A percentile compares a stretch with the other conserved stretches of the same genome.
Conservation (phyloP, 169 alveolate species). For the Plasmodium coatneyi region DNA sequence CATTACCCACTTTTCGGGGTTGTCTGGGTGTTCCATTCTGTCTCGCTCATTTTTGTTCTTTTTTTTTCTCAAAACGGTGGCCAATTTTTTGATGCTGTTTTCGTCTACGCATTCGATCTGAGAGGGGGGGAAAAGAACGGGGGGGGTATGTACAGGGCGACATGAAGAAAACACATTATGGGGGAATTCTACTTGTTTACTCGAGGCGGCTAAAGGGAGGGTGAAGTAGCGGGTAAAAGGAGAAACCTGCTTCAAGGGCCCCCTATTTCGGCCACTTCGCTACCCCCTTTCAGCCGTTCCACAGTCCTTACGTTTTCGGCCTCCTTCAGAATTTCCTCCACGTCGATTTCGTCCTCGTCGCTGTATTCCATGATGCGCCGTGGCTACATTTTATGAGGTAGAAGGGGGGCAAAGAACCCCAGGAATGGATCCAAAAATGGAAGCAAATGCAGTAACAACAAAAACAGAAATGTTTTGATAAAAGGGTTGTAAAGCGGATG, state of each 20-base stretch:
- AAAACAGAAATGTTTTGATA: background rate
- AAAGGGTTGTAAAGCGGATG: background rate
- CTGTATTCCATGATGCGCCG: conserved; percentile 41
- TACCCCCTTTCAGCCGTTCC: background rate
- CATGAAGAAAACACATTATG: background rate
- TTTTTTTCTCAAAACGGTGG: conserved; percentile 49
- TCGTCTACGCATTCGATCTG: conserved; percentile 73
- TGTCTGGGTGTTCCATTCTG: conserved; percentile 72
- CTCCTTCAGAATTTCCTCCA: conserved; percentile 66
- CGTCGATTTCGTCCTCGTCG: conserved; percentile 69
- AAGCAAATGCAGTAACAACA: background rate
- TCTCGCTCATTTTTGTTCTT: conserved; percentile 65
- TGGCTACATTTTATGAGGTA: background rate
- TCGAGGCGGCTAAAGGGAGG: background rate
- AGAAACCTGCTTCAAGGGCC: background rate
- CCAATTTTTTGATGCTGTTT: conserved; percentile 55
- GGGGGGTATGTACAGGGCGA: background rate
- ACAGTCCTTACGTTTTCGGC: conserved; percentile 56
- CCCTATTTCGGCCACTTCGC: background rate
- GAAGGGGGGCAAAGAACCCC: background rate
- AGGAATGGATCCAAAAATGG: background rate
- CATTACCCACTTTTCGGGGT: conserved; percentile 71
- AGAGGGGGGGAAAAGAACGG: background rate
- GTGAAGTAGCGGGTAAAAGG: background rate
- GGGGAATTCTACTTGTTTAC: background rate